A percentile compares a stretch with the other conserved stretches of the same genome.
These are phyloP conservation scores for Porpolomopsis calyptriformis DNA, from an alignment of 768 basidiomycete genomes.

Conservation along the genomic window DNA sequence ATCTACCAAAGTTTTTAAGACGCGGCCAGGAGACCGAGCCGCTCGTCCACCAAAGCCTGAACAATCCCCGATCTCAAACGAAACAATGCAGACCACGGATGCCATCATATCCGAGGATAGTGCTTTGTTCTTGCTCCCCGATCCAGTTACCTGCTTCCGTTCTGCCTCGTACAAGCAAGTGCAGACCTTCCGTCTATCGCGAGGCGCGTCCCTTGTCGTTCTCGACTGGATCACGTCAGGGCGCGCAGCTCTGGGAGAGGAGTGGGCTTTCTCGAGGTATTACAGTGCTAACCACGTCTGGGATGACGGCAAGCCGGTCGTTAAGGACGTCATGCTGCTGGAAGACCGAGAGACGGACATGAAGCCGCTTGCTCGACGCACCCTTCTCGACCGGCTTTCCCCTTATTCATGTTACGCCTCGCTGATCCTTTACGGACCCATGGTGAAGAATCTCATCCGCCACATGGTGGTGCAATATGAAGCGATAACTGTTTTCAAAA, in stretches of 20 bases:
- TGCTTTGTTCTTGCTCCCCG: constrained; percentile 73
- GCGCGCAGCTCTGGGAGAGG: constrained; percentile 70
- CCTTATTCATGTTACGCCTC: constrained; percentile 91
- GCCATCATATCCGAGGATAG: constrained; percentile 42
- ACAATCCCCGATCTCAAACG: background rate
- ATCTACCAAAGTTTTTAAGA: constrained; percentile 91
- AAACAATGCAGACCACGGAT: constrained; percentile 54
- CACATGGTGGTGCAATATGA: constrained; percentile 41
- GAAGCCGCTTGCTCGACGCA: constrained; percentile 22
- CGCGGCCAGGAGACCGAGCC: constrained; percentile 52
- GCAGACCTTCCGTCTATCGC: constrained; percentile 65
- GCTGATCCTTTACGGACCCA: constrained; percentile 67
- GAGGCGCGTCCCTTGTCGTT: constrained; percentile 15
- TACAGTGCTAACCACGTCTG: constrained; percentile 79
- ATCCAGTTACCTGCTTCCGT: constrained; percentile 89
- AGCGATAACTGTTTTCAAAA: constrained; percentile 51
- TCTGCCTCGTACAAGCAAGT: constrained; percentile 72
- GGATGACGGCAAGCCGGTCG: constrained; percentile 51
- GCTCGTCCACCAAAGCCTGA: constrained; percentile 18
- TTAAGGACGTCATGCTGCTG: constrained; percentile 69
- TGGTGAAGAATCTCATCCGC: constrained; percentile 35
- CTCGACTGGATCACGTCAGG: constrained; percentile 69
- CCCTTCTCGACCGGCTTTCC: constrained; percentile 48
- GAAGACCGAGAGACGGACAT: constrained; percentile 31
- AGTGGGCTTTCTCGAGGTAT: constrained; percentile 83